Conservation (phyloP, 257 asterid genomes). For the Ilex aquifolium region DNA sequence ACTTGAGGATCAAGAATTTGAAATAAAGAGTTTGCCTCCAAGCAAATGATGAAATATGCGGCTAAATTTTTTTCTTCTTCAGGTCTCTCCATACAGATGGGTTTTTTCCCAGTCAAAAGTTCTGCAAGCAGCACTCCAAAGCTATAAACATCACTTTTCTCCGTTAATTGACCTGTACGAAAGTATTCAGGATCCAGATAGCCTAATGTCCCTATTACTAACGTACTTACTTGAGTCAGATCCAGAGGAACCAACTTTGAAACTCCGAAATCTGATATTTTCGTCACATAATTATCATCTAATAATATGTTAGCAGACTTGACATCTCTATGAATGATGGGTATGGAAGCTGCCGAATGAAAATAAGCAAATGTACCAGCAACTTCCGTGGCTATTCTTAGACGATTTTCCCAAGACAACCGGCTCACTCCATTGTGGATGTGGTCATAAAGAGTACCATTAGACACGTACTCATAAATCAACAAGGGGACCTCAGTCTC, state of each 20-base stretch:
- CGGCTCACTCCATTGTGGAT: conserved; percentile 36
- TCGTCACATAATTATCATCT: conserved; percentile 49
- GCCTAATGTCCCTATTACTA: conserved; percentile 23
- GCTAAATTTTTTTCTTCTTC: conserved; percentile 31
- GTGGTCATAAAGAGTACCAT: conserved; percentile 56
- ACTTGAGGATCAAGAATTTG: conserved; percentile 32
- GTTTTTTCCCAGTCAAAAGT: conserved; percentile 67
- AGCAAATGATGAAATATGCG: conserved; percentile 24
- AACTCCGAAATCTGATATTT: conserved; percentile 78
- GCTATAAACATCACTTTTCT: conserved; percentile 90
- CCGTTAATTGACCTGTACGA: conserved; percentile 73
- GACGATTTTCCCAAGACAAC: conserved; percentile 60
- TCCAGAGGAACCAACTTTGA: conserved; percentile 32
- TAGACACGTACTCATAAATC: conserved; percentile 61
- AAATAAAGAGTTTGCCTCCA: conserved; percentile 24
- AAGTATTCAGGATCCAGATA: conserved; percentile 97
- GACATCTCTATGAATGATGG: conserved; percentile 70
- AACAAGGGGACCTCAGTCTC: conserved; percentile 68
- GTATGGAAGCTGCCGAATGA: conserved; percentile 60
- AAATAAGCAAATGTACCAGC: conserved; percentile 67
- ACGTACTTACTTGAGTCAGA: neutral
- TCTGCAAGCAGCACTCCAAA: conserved; percentile 76
- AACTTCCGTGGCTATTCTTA: conserved; percentile 60
- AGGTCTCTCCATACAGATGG: neutral
- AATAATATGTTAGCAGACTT: conserved; percentile 69